Evolutionary conservation across 768 basidiomycete species (phyloP).

Genomic region (Phallus indusiatus): DNA sequence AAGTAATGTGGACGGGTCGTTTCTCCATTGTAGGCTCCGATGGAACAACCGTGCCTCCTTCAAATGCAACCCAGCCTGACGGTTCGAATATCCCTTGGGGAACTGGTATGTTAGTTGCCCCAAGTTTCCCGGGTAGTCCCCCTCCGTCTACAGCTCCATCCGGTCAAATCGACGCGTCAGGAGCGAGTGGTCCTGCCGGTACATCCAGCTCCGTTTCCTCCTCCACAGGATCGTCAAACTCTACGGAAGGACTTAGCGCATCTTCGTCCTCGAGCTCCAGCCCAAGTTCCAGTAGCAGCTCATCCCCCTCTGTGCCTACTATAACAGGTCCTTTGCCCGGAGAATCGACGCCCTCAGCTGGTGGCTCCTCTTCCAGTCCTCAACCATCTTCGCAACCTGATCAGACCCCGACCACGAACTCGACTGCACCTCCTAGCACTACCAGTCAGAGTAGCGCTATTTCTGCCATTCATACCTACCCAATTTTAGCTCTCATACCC

Average conservation of each 20-base stretch:
- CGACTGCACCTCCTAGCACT: not conserved
- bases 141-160: slow-evolving; percentile 8
- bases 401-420: not conserved
- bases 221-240: not conserved
- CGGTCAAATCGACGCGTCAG: slow-evolving; percentile 6
- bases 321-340: not conserved
- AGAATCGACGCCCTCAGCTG: not conserved
- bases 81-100: slow-evolving; percentile 52
- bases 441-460: not conserved
- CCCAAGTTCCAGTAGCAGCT: not conserved
- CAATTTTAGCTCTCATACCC: not conserved
- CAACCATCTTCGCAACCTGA: not conserved
- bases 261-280: not conserved
- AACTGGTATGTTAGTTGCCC: slow-evolving; percentile 40
- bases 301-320: not conserved
- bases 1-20: slow-evolving; percentile 58
- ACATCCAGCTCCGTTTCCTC: not conserved
- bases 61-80: slow-evolving; percentile 44
- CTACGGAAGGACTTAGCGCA: not conserved
- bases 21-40: slow-evolving; percentile 56
- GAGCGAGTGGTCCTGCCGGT: not conserved
- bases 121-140: slow-evolving; percentile 27
- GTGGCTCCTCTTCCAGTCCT: not conserved
- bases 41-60: slow-evolving; percentile 37
- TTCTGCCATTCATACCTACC: not conserved